Conservation (phyloP, 2,329 filamentous ascomycete genomes). For the Nothopassalora personata region DNA sequence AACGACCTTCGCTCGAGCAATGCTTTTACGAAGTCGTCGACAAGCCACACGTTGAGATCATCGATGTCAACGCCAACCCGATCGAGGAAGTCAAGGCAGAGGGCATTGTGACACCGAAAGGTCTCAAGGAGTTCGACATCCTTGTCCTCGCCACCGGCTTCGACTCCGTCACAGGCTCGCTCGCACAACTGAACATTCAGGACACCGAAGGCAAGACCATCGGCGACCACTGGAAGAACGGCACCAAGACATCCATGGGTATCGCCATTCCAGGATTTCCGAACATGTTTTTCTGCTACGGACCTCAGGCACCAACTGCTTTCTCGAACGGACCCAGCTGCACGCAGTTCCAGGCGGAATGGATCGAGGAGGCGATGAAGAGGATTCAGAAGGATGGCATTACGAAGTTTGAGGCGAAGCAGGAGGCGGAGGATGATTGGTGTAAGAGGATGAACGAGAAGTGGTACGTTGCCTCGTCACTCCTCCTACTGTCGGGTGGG, state of each 20-base stretch:
- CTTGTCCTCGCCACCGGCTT: slow-evolving; percentile 44
- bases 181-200: slow-evolving; percentile 34
- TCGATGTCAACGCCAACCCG: slow-evolving; percentile 38
- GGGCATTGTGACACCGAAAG: slow-evolving; percentile 38
- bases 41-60: slow-evolving; percentile 36
- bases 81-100: slow-evolving; percentile 37
- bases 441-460: slow-evolving; percentile 19
- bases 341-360: slow-evolving; percentile 38
- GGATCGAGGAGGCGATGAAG: slow-evolving; percentile 41
- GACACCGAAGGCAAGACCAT: slow-evolving; percentile 35
- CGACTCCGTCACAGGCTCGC: slow-evolving; percentile 35
- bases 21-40: slow-evolving; percentile 43
- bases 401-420: slow-evolving; percentile 34
- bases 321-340: slow-evolving; percentile 45
- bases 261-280: slow-evolving; percentile 30
- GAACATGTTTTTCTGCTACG: slow-evolving; percentile 43
- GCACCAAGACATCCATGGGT: slow-evolving; percentile 40
- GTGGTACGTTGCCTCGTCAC: slow-evolving; percentile 10
- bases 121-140: slow-evolving; percentile 41
- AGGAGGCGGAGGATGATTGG: slow-evolving; percentile 41
- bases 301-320: slow-evolving; percentile 43
- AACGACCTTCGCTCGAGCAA: slow-evolving; percentile 42
- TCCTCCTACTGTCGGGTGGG: slow-evolving; percentile 12
- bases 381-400: slow-evolving; percentile 36
- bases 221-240: slow-evolving; percentile 40